These are phyloP conservation scores for Lentinula aciculospora DNA, from an alignment of 768 basidiomycete genomes.

Conservation along the genomic window DNA sequence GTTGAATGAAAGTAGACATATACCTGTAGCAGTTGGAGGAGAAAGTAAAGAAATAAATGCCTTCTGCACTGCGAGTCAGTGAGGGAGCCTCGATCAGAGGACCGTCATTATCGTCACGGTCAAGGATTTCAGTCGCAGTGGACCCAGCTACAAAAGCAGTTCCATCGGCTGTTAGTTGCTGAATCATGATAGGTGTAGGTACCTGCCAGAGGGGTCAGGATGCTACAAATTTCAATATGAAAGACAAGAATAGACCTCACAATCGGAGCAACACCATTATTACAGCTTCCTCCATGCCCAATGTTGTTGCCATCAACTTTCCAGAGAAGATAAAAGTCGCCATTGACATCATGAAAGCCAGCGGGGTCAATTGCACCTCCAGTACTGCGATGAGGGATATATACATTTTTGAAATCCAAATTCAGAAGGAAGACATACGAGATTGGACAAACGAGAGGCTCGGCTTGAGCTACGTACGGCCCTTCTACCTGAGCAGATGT, in stretches of 20 bases:
- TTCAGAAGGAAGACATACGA: not conserved
- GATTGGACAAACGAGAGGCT: not conserved
- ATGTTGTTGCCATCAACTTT: conserved; percentile 28
- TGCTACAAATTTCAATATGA: conserved; percentile 15
- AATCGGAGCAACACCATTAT: conserved; percentile 16
- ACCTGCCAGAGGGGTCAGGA: not conserved
- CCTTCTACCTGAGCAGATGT: conserved; percentile 14
- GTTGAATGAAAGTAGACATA: not conserved
- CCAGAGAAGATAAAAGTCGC: conserved; percentile 20
- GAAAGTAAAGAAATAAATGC: conserved; percentile 22
- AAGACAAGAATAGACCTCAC: conserved; percentile 13
- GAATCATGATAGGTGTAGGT: conserved; percentile 9
- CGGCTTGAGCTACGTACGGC: conserved; percentile 15
- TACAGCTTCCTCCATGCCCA: conserved; percentile 21
- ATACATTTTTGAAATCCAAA: not conserved
- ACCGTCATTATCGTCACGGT: conserved; percentile 19
- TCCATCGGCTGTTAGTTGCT: conserved; percentile 20
- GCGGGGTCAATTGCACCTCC: conserved; percentile 6
- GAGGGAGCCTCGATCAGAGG: conserved; percentile 24
- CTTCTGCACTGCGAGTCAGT: conserved; percentile 12
- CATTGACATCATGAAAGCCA: conserved; percentile 7
- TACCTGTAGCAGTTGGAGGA: conserved; percentile 20
- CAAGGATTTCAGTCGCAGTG: conserved; percentile 18
- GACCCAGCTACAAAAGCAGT: conserved; percentile 14
- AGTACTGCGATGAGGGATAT: not conserved